phyloP scores from a whole-genome alignment of 1,284 basidiomycete species.

The Sanghuangporus weigelae region DNA sequence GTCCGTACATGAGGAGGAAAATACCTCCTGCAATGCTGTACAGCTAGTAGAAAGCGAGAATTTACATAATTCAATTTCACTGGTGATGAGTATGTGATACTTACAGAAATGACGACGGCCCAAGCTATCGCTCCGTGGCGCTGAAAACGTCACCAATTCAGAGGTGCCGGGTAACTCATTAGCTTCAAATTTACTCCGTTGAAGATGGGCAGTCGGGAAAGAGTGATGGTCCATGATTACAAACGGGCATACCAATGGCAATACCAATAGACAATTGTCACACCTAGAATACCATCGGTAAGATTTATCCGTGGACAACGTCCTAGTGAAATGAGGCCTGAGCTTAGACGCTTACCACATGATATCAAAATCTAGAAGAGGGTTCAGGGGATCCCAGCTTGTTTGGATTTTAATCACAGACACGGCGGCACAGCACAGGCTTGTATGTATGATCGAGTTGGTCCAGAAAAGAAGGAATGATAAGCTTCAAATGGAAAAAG shows the following conservation, averaged over 20 bases:
- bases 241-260: conserved; percentile 51
- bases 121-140: conserved; percentile 72
- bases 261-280: conserved; percentile 65
- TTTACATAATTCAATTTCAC: not conserved
- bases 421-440: not conserved
- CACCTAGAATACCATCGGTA: conserved; percentile 40
- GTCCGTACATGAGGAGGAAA: conserved; percentile 59
- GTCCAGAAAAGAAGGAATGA: not conserved
- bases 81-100: conserved; percentile 21
- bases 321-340: not conserved
- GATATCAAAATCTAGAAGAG: conserved; percentile 2
- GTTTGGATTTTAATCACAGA: not conserved
- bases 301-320: not conserved
- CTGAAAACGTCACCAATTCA: conserved; percentile 27
- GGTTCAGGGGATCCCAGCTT: not conserved
- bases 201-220: not conserved
- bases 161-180: not conserved
- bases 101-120: conserved; percentile 59
- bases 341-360: conserved; percentile 13
- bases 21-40: conserved; percentile 69
- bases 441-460: not conserved
- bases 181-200: not conserved
- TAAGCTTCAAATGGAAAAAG: not conserved
- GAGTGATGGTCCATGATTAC: not conserved
- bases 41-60: conserved; percentile 31